Base-by-base conservation (phyloP, 768 basidiomycete species). In the Macrolepiota albuminosa region DNA sequence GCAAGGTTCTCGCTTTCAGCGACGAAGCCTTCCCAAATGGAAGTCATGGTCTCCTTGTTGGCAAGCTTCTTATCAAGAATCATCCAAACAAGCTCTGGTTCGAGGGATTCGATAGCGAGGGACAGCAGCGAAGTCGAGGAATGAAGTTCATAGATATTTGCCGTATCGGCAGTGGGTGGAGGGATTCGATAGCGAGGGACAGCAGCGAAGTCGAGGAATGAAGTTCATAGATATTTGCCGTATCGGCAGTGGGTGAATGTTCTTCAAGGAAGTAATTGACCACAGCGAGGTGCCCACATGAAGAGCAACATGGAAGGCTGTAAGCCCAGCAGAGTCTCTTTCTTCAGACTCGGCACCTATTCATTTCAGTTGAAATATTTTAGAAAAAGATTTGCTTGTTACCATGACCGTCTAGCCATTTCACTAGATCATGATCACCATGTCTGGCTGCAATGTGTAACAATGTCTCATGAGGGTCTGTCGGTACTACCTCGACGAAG, bases 361-460 rank as follows among this genome's bases (percentile, higher is more conserved):
- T 34, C 61, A 61, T 47, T 56, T 63, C 48, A 64, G 59, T 61
- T 42, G 2, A 59, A 56, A 62, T 59, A 61, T 54, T 50, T 18
- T 31, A 31, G 16, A 57, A 58, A 64, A 36, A 55, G 63, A 50
- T 43, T 57, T 54, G 72, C 84, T 65, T 1, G 34, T 29, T 65
- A 90, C 90, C 83, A 68, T 91, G 89, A 5, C 81, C 76, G 71
- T 86, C 81, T 13, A 92, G 80, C 88, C 89, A 91, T 64, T 81
- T 70, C 8, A 88, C 78, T 56, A 92, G 71, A 24, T 79, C 81
- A 7, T 72, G 64, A 71, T 91, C 80, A 10, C 84, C 86, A 57
- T 77, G 74, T 57, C 69, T 72, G 2, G 81, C 77, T 54, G 83
- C 85, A 58, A 93, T 87, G 65, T 91, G 90, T 56, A 87, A 70